Evolutionary conservation across 1,284 basidiomycete genomes (phyloP).

Genomic region (Austroboletus novae-zelandiae): DNA sequence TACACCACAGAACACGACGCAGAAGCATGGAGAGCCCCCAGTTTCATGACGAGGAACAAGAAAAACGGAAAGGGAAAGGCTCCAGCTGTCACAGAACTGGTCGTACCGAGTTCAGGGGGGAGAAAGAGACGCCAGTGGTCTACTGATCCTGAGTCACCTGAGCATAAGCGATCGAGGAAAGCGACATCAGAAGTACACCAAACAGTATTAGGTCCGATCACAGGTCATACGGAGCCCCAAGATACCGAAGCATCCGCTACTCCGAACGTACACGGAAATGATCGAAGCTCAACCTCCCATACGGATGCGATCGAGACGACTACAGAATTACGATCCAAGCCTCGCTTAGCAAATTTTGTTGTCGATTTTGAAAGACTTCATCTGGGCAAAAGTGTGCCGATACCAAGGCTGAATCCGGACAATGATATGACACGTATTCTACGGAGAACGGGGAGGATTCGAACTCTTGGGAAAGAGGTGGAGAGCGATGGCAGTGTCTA

Average conservation of each 20-base stretch:
- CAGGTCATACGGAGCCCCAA: not conserved
- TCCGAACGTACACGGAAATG: not conserved
- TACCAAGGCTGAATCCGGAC: slow-evolving; percentile 8
- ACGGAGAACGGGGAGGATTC: slow-evolving; percentile 32
- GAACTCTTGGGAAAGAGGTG: slow-evolving; percentile 16
- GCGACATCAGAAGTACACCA: not conserved
- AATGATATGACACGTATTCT: slow-evolving; percentile 9
- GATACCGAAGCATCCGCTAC: not conserved
- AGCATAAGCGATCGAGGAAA: slow-evolving; percentile 16
- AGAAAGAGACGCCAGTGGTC: slow-evolving; percentile 18
- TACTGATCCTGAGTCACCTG: slow-evolving; percentile 2
- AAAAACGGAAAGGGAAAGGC: slow-evolving; percentile 17
- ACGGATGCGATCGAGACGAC: not conserved
- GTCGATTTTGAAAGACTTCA: slow-evolving; percentile 16
- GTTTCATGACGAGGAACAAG: slow-evolving; percentile 24
- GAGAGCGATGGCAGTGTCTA: slow-evolving; percentile 23
- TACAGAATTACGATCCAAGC: slow-evolving; percentile 1
- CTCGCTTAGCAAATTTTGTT: slow-evolving; percentile 22
- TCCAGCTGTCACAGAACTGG: slow-evolving; percentile 2
- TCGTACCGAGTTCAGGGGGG: not conserved
- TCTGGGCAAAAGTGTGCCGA: slow-evolving; percentile 1
- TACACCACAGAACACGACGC: slow-evolving; percentile 18
- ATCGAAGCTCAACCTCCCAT: slow-evolving; percentile 1
- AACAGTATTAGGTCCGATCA: not conserved
- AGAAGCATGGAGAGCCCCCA: slow-evolving; percentile 28